These are phyloP conservation scores for Salvia splendens DNA, from an alignment of 257 asterid species.

Conservation along the genomic window DNA sequence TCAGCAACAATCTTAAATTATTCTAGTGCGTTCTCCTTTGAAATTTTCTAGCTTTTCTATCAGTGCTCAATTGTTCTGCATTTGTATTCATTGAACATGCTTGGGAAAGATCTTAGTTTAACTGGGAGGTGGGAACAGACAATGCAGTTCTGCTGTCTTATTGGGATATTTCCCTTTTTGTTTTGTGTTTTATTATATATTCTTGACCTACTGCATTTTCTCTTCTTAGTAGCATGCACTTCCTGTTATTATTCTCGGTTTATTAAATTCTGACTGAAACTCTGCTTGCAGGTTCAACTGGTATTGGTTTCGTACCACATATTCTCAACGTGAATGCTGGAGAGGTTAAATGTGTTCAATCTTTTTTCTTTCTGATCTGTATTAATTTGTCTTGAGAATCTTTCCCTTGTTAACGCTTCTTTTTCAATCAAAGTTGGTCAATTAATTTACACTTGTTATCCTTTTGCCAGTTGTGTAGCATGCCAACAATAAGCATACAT, in stretches of 20 bases:
- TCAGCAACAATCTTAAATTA: background rate
- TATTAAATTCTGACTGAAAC: slow-evolving; percentile 13
- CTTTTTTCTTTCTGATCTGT: background rate
- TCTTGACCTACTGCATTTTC: background rate
- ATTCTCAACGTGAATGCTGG: slow-evolving; percentile 47
- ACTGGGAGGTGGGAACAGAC: background rate
- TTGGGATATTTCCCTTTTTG: background rate
- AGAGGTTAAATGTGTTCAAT: slow-evolving; percentile 42
- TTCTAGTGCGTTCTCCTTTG: background rate
- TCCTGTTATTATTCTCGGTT: background rate
- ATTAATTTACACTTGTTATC: background rate
- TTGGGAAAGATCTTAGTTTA: slow-evolving; percentile 10
- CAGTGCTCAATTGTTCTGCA: background rate
- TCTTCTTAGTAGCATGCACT: slow-evolving; percentile 11
- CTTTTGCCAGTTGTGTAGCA: background rate
- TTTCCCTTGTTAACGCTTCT: background rate
- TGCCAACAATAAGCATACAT: background rate
- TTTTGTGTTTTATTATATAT: background rate
- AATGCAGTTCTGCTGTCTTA: background rate
- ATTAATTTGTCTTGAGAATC: too few species aligned
- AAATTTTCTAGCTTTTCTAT: background rate
- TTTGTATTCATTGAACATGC: background rate
- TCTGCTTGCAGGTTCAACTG: slow-evolving; percentile 52
- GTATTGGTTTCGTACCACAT: slow-evolving; percentile 48
- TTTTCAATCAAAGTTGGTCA: slow-evolving; percentile 6